phyloP scores from a whole-genome alignment of 2,329 filamentous ascomycete genomes.

The Arthrocladium fulminans region DNA sequence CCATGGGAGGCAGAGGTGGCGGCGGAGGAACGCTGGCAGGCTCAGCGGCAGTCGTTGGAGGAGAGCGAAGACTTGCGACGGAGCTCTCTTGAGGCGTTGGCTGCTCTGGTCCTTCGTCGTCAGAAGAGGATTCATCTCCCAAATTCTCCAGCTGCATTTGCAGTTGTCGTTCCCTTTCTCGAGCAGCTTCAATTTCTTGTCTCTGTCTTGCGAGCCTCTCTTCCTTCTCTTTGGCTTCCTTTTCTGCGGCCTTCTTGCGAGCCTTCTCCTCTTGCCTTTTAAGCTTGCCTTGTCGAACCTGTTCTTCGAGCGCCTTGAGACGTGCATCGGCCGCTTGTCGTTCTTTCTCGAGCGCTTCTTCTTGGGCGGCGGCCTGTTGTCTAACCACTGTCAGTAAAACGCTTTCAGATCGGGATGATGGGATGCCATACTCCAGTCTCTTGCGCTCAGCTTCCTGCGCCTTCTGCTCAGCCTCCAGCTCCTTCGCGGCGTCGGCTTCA shows the following conservation, averaged over 20 bases:
- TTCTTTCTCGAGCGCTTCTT: conserved; percentile 71
- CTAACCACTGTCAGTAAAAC: conserved; percentile 41
- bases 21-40: conserved; percentile 26
- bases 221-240: conserved; percentile 83
- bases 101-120: conserved; percentile 62
- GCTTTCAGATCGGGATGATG: background rate
- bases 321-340: conserved; percentile 73
- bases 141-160: conserved; percentile 76
- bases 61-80: conserved; percentile 40
- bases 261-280: conserved; percentile 96
- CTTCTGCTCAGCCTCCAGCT: conserved; percentile 60
- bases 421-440: conserved; percentile 67
- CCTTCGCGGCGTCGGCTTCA: conserved; percentile 60
- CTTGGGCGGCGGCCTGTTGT: conserved; percentile 62
- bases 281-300: conserved; percentile 84
- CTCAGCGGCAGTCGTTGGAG: conserved; percentile 27
- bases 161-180: conserved; percentile 80
- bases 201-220: conserved; percentile 71
- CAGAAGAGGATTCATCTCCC: conserved; percentile 67
- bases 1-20: conserved; percentile 18
- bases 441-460: conserved; percentile 64
- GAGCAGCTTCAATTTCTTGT: conserved; percentile 84
- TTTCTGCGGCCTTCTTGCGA: conserved; percentile 76
- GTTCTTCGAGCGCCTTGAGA: conserved; percentile 81
- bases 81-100: conserved; percentile 55